A percentile compares a stretch with the other conserved stretches of the same genome.
Evolutionary conservation across 257 asterid species (phyloP).

Genomic region (Solanum ossicruentum): DNA sequence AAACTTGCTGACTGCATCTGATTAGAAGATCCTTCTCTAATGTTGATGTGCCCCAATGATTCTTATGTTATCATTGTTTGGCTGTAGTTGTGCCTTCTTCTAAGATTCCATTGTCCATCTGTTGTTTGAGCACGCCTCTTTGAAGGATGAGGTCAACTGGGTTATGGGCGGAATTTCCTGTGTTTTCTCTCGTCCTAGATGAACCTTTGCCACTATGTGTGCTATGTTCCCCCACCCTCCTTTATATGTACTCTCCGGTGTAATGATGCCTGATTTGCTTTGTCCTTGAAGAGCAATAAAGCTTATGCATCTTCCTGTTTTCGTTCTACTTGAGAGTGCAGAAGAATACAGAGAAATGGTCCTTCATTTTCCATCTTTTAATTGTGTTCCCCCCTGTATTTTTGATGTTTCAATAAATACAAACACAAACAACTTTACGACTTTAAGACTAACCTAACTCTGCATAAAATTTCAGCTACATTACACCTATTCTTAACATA

Average conservation of each 20-base stretch:
- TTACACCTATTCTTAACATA: not conserved
- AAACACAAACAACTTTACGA: not conserved
- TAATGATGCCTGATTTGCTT: not conserved
- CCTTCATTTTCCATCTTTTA: not conserved
- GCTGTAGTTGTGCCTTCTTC: not conserved
- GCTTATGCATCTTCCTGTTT: not conserved
- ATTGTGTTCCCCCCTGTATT: not conserved
- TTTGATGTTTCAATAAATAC: not conserved
- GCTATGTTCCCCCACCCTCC: not conserved
- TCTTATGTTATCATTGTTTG: not conserved
- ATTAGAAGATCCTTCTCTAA: not conserved
- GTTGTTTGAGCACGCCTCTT: not conserved
- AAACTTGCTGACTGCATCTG: not conserved
- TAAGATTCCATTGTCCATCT: not conserved
- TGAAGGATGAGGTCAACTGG: not conserved
- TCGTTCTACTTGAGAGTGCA: not conserved
- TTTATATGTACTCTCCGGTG: not conserved
- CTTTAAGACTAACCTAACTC: not conserved
- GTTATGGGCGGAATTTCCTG: not conserved
- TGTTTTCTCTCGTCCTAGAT: not conserved
- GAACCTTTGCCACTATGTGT: not conserved
- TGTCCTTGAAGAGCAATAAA: not conserved
- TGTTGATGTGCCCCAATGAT: not conserved
- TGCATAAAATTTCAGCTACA: not conserved
- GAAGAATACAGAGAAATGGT: not conserved